Conservation (phyloP, 352 stramenopile genomes). For the Phytophthora brassicae region DNA sequence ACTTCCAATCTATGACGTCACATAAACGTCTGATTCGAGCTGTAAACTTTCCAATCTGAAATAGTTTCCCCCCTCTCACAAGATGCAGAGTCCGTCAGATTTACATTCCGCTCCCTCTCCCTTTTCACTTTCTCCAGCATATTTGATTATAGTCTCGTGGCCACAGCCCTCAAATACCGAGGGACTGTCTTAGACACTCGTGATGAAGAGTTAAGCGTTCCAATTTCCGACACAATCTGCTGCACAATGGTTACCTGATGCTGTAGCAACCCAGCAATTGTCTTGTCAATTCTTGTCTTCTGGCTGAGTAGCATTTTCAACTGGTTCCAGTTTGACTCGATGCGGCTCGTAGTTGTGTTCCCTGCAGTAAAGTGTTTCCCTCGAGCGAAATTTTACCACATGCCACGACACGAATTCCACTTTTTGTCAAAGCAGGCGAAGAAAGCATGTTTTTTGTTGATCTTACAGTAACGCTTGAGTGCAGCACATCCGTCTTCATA, state of each 20-base stretch:
- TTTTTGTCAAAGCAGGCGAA: neutral
- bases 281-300: neutral
- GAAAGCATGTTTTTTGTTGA: neutral
- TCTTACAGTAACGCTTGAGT: too few species aligned
- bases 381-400: neutral
- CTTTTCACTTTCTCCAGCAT: too few species aligned
- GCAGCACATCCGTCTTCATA: too few species aligned
- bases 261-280: neutral
- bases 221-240: conserved; percentile 5
- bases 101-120: too few species aligned
- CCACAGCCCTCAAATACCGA: too few species aligned
- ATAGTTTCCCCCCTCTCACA: too few species aligned
- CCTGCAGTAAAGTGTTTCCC: neutral
- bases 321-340: neutral
- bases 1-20: neutral
- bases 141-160: too few species aligned
- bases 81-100: too few species aligned
- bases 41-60: too few species aligned
- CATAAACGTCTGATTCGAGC: too few species aligned
- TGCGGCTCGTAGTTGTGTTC: neutral
- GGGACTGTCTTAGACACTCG: neutral
- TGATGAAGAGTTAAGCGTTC: neutral
- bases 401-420: neutral
- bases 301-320: neutral
- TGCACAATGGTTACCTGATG: neutral